Evolutionary conservation across 1,284 basidiomycete species (phyloP), one percentile per base, ranked within the genome.

Genomic region (Ganoderma leucocontextum): DNA sequence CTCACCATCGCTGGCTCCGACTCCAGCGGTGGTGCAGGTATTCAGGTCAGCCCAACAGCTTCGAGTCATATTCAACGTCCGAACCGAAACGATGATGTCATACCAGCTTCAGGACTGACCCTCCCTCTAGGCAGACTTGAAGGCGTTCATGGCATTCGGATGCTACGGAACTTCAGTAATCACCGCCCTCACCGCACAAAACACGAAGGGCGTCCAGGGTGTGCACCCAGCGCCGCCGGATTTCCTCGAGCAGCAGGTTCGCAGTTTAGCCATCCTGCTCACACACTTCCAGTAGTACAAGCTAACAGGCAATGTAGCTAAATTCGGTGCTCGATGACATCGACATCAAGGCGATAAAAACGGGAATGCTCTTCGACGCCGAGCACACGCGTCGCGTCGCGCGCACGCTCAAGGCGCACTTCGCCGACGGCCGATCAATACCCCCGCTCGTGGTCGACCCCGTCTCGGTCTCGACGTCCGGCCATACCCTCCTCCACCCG

Each of bases 391-490:
- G 76, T 22, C 80, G 83, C 0, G 82, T 91, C 2, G 82, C 84
- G 0, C 72, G 78, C 7, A 81, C 84, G 7, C 81, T 93, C 60
- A 83, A 77, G 64, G 63, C 72, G 1, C 79, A 82, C 72, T 86
- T 83, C 75, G 55, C 68, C 12, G 65, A 60, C 10, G 72, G n/a
- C 4, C 44, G 29, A 12, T 29, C 65, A 15, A 38, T 84, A 2
- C 88, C 88, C 0, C 86, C 87, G 12, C 80, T 95, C 19, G 87
- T 97, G 35, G 89, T 94, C 70, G 95, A 97, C 78, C 96, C 97
- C 0, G 96, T 99, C 29, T 97, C 93, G 79, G 94, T 98, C 0
- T 96, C 95, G 2, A 98, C 96, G 0, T 96, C 95, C 0, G 96
- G 96, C 2, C 94, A 97, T 74, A 87, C 86, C 9, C 85, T 99